These are phyloP conservation scores for Suillus plorans DNA, from an alignment of 768 basidiomycete species.

Conservation along the genomic window DNA sequence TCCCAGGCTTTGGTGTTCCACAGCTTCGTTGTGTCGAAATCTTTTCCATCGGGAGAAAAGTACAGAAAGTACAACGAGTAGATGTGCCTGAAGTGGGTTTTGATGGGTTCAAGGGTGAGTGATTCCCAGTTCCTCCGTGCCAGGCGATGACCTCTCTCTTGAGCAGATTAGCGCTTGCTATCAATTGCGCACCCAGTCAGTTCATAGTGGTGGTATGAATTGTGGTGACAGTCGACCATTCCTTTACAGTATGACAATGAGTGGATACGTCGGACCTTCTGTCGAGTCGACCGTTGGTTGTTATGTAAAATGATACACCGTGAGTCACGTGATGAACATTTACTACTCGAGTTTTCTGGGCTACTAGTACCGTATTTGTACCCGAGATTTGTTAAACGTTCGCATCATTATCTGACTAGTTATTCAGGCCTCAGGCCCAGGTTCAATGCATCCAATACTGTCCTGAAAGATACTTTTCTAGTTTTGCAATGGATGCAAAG, in stretches of 20 bases:
- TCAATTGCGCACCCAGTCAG: neutral
- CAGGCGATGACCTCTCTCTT: too few relatives aligned
- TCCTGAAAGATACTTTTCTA: conserved; percentile 25
- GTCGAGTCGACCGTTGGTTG: neutral
- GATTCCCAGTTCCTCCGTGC: too few relatives aligned
- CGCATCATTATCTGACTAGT: neutral
- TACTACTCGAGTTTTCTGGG: neutral
- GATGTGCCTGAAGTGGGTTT: too few relatives aligned
- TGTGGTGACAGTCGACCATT: conserved; percentile 19
- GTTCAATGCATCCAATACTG: conserved; percentile 24
- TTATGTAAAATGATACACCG: too few relatives aligned
- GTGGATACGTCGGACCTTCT: conserved; percentile 20
- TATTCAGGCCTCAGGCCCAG: neutral
- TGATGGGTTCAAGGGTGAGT: too few relatives aligned
- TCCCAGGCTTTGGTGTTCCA: too few relatives aligned
- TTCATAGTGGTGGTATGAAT: conserved; percentile 21
- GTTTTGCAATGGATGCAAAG: conserved; percentile 31
- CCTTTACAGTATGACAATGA: conserved; percentile 15
- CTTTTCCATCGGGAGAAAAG: too few relatives aligned
- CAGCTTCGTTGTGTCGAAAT: too few relatives aligned
- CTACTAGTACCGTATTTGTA: conserved; percentile 17
- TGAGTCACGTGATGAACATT: too few relatives aligned
- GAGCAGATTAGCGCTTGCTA: too few relatives aligned
- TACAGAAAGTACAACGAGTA: too few relatives aligned
- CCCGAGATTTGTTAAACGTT: neutral